Conservation (phyloP, 805 yeast species). For the Nakazawaea anatomiae region DNA sequence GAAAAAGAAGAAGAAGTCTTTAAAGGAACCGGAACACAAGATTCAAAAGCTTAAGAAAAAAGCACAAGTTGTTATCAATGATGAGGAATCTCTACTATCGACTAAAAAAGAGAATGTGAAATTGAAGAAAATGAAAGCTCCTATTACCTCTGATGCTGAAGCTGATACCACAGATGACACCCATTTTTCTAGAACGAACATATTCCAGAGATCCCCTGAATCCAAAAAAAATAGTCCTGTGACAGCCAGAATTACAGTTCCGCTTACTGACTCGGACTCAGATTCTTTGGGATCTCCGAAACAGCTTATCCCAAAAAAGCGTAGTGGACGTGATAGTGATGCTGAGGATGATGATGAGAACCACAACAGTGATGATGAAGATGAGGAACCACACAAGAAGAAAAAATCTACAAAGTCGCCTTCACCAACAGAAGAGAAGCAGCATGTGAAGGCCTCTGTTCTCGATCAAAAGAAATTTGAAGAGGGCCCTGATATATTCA, state of each 20-base stretch:
- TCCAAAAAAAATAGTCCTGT: constrained; percentile 18
- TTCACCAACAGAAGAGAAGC: neutral
- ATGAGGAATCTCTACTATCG: neutral
- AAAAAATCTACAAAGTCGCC: neutral
- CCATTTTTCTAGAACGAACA: constrained; percentile 27
- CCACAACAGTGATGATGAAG: no score
- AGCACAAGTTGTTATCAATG: neutral
- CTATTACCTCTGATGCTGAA: constrained; percentile 7
- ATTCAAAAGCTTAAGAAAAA: constrained; percentile 5
- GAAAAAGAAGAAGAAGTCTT: neutral
- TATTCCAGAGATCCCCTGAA: constrained; percentile 29
- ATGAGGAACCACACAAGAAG: neutral
- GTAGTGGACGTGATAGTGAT: neutral
- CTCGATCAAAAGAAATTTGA: constrained; percentile 8
- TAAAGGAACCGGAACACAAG: neutral
- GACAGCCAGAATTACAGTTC: constrained; percentile 4
- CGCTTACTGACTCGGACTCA: neutral
- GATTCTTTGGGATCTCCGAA: neutral
- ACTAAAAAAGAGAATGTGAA: constrained; percentile 4
- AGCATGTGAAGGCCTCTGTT: neutral
- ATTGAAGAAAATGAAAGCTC: constrained; percentile 7
- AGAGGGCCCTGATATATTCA: constrained; percentile 10
- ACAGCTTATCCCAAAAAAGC: constrained; percentile 6
- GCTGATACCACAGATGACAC: constrained; percentile 13
- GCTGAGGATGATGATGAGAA: neutral